Evolutionary conservation across 805 yeast genomes (phyloP).

Genomic region (Yarrowia porcina): DNA sequence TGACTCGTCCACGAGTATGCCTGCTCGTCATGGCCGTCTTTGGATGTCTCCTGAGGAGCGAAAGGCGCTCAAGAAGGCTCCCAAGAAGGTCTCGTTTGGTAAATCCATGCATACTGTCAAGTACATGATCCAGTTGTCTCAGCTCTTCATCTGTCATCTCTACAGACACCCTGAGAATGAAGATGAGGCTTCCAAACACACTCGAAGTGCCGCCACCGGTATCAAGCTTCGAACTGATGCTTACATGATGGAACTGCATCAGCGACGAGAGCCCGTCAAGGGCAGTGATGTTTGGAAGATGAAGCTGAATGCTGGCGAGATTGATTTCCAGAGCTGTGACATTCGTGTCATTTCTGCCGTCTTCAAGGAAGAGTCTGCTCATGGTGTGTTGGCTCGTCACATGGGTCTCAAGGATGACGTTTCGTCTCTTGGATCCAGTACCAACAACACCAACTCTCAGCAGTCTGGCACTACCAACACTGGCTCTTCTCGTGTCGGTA

Average conservation of each 20-base stretch:
- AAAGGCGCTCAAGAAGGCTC: constrained; percentile 27
- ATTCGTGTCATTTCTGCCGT: constrained; percentile 61
- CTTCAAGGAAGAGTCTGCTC: constrained; percentile 55
- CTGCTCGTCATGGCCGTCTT: constrained; percentile 70
- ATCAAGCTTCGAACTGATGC: constrained; percentile 57
- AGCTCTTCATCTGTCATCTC: constrained; percentile 71
- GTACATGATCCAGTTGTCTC: constrained; percentile 68
- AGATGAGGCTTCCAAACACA: constrained; percentile 41
- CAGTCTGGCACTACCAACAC: constrained; percentile 23
- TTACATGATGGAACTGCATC: constrained; percentile 66
- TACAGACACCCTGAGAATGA: constrained; percentile 51
- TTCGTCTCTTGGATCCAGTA: constrained; percentile 28
- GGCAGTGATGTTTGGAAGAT: constrained; percentile 45
- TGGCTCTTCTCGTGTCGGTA: constrained; percentile 29
- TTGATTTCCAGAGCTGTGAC: constrained; percentile 67
- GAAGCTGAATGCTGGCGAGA: constrained; percentile 63
- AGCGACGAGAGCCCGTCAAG: constrained; percentile 45
- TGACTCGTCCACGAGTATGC: constrained; percentile 72
- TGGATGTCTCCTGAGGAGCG: constrained; percentile 48
- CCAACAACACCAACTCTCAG: constrained; percentile 29
- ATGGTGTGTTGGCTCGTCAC: constrained; percentile 41
- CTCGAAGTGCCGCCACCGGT: constrained; percentile 55
- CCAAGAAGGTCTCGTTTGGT: constrained; percentile 56
- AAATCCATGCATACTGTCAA: constrained; percentile 72
- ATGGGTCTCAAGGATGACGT: constrained; percentile 27